phyloP scores from a whole-genome alignment of 805 yeast species.

The Starmerella roubikii region DNA sequence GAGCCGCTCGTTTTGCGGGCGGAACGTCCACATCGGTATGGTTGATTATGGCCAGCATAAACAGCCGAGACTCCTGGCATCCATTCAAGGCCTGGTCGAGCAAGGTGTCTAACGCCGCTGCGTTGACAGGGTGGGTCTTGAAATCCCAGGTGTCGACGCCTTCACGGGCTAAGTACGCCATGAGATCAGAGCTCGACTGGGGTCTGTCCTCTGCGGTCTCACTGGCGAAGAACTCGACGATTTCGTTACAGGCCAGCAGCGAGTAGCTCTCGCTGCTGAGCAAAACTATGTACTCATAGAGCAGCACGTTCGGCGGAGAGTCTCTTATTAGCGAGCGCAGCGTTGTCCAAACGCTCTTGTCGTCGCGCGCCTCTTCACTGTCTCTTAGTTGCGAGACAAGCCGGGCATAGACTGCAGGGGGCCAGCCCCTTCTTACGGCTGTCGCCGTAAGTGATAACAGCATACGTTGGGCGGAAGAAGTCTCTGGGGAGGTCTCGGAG shows the following conservation, averaged over 20 bases:
- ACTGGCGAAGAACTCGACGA: slow-evolving; percentile 9
- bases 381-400: slow-evolving; percentile 24
- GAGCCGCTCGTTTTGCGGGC: too few species aligned
- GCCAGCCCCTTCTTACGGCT: slow-evolving; percentile 20
- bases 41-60: slow-evolving; percentile 1
- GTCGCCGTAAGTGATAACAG: slow-evolving; percentile 17
- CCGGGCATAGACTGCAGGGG: slow-evolving; percentile 20
- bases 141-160: slow-evolving; percentile 6
- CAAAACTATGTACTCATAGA: slow-evolving; percentile 22
- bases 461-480: slow-evolving; percentile 5
- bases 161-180: slow-evolving; percentile 17
- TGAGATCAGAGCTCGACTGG: slow-evolving; percentile 1
- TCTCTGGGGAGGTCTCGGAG: too few species aligned
- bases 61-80: slow-evolving; percentile 10
- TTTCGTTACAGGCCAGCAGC: slow-evolving; percentile 15
- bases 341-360: slow-evolving; percentile 1
- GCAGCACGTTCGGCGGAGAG: slow-evolving; percentile 17
- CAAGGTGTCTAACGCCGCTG: background rate
- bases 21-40: background rate
- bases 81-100: slow-evolving; percentile 14
- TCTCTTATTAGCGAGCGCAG: slow-evolving; percentile 5
- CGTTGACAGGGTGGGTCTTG: background rate
- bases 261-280: slow-evolving; percentile 20
- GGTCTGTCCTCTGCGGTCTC: slow-evolving; percentile 2
- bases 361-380: slow-evolving; percentile 2